These are phyloP conservation scores for Penicillium sclerotigenum DNA, from an alignment of 2,329 filamentous ascomycete species.

Conservation along the genomic window DNA sequence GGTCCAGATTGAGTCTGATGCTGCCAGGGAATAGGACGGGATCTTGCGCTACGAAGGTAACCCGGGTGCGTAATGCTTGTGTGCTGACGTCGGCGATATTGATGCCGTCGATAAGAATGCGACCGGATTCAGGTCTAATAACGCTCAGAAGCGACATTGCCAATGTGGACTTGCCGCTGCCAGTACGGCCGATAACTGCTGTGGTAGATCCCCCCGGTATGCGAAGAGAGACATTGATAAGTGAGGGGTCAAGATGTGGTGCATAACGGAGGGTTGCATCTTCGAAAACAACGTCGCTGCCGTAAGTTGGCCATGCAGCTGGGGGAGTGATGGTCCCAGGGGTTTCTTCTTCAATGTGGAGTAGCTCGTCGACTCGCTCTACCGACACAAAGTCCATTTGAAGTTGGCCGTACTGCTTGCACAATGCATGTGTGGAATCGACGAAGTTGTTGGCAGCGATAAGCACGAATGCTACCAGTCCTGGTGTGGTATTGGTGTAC, in stretches of 20 bases:
- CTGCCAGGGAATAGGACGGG: slow-evolving; percentile 63
- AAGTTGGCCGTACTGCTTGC: slow-evolving; percentile 74
- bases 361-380: slow-evolving; percentile 77
- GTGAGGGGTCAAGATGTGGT: slow-evolving; percentile 68
- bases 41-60: slow-evolving; percentile 67
- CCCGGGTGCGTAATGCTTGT: slow-evolving; percentile 57
- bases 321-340: slow-evolving; percentile 66
- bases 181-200: slow-evolving; percentile 74
- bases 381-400: slow-evolving; percentile 93
- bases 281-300: slow-evolving; percentile 71
- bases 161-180: slow-evolving; percentile 79
- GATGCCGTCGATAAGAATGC: slow-evolving; percentile 59
- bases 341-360: slow-evolving; percentile 73
- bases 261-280: slow-evolving; percentile 77
- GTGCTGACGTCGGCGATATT: slow-evolving; percentile 59
- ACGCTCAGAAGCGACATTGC: slow-evolving; percentile 60
- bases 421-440: slow-evolving; percentile 67
- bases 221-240: slow-evolving; percentile 64
- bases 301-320: slow-evolving; percentile 70
- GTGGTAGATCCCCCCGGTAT: slow-evolving; percentile 77
- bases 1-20: slow-evolving; percentile 62
- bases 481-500: slow-evolving; percentile 69
- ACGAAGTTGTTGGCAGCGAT: slow-evolving; percentile 66
- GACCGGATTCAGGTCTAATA: slow-evolving; percentile 52
- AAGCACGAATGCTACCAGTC: slow-evolving; percentile 79